Evolutionary conservation across 352 stramenopile species (phyloP).

Genomic region (Pythium biforme): DNA sequence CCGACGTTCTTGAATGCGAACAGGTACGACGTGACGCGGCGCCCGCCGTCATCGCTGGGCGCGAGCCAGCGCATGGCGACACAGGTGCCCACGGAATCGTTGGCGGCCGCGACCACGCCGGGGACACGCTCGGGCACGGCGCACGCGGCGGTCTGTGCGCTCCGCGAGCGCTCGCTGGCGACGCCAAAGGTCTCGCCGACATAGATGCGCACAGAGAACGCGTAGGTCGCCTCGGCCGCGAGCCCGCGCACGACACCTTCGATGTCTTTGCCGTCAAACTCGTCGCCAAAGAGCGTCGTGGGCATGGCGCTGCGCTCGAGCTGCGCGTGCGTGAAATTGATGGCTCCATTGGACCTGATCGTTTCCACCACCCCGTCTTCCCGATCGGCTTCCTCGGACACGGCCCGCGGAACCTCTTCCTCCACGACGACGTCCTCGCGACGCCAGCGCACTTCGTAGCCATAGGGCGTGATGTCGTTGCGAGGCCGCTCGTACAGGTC

Average conservation of each 20-base stretch:
- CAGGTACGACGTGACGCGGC: conserved; percentile 42
- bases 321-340: conserved; percentile 57
- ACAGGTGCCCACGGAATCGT: conserved; percentile 31
- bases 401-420: too few relatives aligned
- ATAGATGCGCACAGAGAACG: conserved; percentile 67
- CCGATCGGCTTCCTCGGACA: too few relatives aligned
- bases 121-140: conserved; percentile 37
- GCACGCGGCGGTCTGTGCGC: conserved; percentile 40
- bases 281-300: conserved; percentile 67
- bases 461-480: conserved; percentile 61
- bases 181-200: conserved; percentile 54
- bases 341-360: neutral
- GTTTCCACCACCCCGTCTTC: neutral
- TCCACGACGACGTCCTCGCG: conserved; percentile 28
- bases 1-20: conserved; percentile 27
- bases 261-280: conserved; percentile 79
- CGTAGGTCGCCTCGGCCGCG: conserved; percentile 57
- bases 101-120: conserved; percentile 35
- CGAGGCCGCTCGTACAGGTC: conserved; percentile 65
- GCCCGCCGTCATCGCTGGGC: conserved; percentile 52
- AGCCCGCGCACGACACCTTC: conserved; percentile 53
- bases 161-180: conserved; percentile 48
- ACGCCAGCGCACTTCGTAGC: conserved; percentile 65
- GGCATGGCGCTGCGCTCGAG: conserved; percentile 60
- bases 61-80: conserved; percentile 57